Percentiles rank a stretch among this genome's conserved stretches.
Evolutionary conservation across 495 filamentous ascomycete species (phyloP).

Genomic region (Pyrenula massariospora): DNA sequence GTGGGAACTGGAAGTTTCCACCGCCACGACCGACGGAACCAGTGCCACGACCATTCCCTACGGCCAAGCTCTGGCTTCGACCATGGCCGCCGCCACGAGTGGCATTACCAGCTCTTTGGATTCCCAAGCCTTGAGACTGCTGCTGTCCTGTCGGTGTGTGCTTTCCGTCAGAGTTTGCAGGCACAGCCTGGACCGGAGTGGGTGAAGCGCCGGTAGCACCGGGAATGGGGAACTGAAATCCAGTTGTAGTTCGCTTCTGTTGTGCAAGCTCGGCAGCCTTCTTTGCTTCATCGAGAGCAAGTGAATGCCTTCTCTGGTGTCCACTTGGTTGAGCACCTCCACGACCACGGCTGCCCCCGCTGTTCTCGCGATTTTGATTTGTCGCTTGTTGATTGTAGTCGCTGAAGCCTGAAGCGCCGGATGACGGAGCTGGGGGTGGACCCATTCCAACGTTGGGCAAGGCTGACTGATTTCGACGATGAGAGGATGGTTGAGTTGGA

Average conservation of each 20-base stretch:
- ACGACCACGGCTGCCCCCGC: constrained; percentile 60
- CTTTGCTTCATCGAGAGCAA: constrained; percentile 91
- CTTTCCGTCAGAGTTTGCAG: constrained; percentile 28
- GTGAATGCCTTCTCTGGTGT: constrained; percentile 88
- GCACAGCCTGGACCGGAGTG: constrained; percentile 24
- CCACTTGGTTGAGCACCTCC: constrained; percentile 58
- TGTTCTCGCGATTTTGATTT: constrained; percentile 58
- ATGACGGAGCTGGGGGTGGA: constrained; percentile 92
- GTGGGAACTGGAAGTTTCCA: constrained; percentile 60
- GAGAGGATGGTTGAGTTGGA: constrained; percentile 67
- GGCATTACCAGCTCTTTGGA: constrained; percentile 39
- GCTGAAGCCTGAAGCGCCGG: constrained; percentile 82
- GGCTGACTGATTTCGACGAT: constrained; percentile 96
- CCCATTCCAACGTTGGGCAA: constrained; percentile 89
- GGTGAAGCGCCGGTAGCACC: constrained; percentile 43
- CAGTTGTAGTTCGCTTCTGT: constrained; percentile 86
- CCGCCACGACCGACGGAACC: constrained; percentile 38
- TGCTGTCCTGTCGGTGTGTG: constrained; percentile 21
- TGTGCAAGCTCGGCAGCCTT: constrained; percentile 95
- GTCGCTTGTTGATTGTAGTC: constrained; percentile 54
- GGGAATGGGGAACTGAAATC: constrained; percentile 88
- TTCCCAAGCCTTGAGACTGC: constrained; percentile 27
- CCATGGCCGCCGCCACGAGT: constrained; percentile 41
- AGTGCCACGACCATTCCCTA: constrained; percentile 43
- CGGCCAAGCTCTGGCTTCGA: constrained; percentile 60